Evolutionary conservation across 1,139 yeast genomes (phyloP).

Genomic region (Saccharomycopsis phalli): DNA sequence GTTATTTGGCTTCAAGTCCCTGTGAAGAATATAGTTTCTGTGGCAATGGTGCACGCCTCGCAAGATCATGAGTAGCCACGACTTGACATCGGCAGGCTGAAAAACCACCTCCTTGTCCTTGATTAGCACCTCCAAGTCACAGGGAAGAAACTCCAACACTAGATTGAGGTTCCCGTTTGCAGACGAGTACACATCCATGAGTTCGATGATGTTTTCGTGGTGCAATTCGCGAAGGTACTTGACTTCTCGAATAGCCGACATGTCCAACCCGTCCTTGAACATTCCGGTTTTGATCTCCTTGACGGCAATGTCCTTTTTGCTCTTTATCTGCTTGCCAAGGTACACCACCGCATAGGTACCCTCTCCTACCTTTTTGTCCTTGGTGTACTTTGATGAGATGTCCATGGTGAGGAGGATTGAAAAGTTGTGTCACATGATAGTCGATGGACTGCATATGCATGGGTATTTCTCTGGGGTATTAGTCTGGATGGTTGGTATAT

Average conservation of each 20-base stretch:
- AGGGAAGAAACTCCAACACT: constrained; percentile 84
- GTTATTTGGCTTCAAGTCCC: constrained; percentile 82
- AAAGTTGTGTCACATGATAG: too few relatives aligned
- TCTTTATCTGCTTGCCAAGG: constrained; percentile 57
- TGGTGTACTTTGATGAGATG: constrained; percentile 27
- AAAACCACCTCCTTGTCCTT: constrained; percentile 73
- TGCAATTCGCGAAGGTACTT: constrained; percentile 82
- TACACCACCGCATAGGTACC: constrained; percentile 98
- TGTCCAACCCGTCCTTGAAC: constrained; percentile 92
- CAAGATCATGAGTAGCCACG: constrained; percentile 90
- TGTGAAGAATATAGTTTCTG: constrained; percentile 77
- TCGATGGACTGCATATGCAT: too few relatives aligned
- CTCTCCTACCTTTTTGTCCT: constrained; percentile 88
- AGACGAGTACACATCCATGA: constrained; percentile 77
- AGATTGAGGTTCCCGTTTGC: constrained; percentile 56
- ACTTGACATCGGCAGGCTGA: constrained; percentile 78
- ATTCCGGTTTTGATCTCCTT: constrained; percentile 93
- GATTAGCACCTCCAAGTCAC: constrained; percentile 84
- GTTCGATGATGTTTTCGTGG: constrained; percentile 78
- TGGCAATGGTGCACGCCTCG: constrained; percentile 96
- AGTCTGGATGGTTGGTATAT: too few relatives aligned
- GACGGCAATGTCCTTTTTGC: constrained; percentile 67
- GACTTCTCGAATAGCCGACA: constrained; percentile 95
- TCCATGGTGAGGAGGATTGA: not conserved
- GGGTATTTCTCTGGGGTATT: too few relatives aligned